Percentiles rank a stretch among this genome's conserved stretches.
Evolutionary conservation across 805 yeast species (phyloP).

Genomic region (Suhomyces canberraensis): DNA sequence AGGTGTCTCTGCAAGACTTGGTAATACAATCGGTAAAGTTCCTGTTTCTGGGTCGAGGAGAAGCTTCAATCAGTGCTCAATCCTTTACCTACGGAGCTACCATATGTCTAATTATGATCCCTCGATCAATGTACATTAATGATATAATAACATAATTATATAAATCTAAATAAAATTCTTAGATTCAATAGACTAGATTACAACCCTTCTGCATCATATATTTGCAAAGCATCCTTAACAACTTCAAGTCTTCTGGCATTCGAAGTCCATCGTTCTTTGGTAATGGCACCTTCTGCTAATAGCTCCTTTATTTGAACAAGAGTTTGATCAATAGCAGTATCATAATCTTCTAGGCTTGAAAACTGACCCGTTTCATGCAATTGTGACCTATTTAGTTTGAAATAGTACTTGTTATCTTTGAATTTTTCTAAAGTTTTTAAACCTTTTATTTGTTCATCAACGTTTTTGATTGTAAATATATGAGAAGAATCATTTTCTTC

Average conservation of each 20-base stretch:
- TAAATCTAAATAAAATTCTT: too few relatives aligned
- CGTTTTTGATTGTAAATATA: slow-evolving; percentile 11
- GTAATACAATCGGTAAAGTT: too few relatives aligned
- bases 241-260: slow-evolving; percentile 32
- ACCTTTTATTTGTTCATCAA: slow-evolving; percentile 20
- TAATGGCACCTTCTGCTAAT: slow-evolving; percentile 27
- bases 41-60: too few relatives aligned
- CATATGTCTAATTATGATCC: too few relatives aligned
- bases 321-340: slow-evolving; percentile 23
- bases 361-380: slow-evolving; percentile 16
- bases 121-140: slow-evolving; percentile 4
- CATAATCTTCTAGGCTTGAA: slow-evolving; percentile 29
- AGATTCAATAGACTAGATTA: not conserved
- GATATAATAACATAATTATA: too few relatives aligned
- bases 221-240: slow-evolving; percentile 20
- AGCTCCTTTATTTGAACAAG: slow-evolving; percentile 25
- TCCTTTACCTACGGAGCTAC: too few relatives aligned
- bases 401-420: slow-evolving; percentile 21
- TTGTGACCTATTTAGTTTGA: slow-evolving; percentile 21
- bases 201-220: not conserved
- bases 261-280: slow-evolving; percentile 33
- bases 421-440: slow-evolving; percentile 17
- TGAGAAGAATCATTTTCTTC: slow-evolving; percentile 1
- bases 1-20: too few relatives aligned
- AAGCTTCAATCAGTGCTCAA: too few relatives aligned